Base-by-base conservation (phyloP, 2,329 filamentous ascomycete species). In the Xylaria hypoxylon region DNA sequence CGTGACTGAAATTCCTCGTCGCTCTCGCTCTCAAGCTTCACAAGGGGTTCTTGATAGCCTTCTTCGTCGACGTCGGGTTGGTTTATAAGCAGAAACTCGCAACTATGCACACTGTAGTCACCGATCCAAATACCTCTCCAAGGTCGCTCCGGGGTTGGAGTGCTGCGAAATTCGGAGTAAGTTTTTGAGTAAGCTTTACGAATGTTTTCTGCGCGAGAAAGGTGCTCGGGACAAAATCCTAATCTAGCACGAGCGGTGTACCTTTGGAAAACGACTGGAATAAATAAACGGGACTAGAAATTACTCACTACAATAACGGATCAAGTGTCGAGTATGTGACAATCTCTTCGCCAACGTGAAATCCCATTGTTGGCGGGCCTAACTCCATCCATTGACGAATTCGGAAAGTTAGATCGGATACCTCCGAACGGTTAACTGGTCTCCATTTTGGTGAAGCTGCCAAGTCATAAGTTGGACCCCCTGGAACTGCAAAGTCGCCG, bases 61-160 rank as follows among this genome's bases (percentile, higher is more conserved):
- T 80, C 78, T 35, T 84, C 81, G 19, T 86, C 83, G 44, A 83
- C 77, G 57, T 91, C 89, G 0, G 89, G 89, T 75, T 99, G 96
- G 71, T 93, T 83, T 51, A 98, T 82, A 13, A 96, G 82, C 4
- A 98, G 76, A 62, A 97, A 97, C 78, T 98, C 95, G 77, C 91
- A 94, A 0, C 94, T 94, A 73, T 98, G 94, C 0, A 88, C 89
- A 28, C 89, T 91, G 74, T 97, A 97, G 77, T 97, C 94, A 0
- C 94, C 94, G 17, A 94, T 91, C 92, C 93, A 98, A 33, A 99
- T 93, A 0, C 95, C 95, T 69, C 93, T 89, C 83, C 90, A 97
- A 0, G 94, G 94, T 76, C 94, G 95, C 61, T 89, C 84, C 10
- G 81, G 77, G 0, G 94, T 97, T 0, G 95, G 93, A 0, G 89